A percentile compares a stretch with the other conserved stretches of the same genome.
Conservation (phyloP, 805 yeast genomes). For the Yarrowia sp. region DNA sequence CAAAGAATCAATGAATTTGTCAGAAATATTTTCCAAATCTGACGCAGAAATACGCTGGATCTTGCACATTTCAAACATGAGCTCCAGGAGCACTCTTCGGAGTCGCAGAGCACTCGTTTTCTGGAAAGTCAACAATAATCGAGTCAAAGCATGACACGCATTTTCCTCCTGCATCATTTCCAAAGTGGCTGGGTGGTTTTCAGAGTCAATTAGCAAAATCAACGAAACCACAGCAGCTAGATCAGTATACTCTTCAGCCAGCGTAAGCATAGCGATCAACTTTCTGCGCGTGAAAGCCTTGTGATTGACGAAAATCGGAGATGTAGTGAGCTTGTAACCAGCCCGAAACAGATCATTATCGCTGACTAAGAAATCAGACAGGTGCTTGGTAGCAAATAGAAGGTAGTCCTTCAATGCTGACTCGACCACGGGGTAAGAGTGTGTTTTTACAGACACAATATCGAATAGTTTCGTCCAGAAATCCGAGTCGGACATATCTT, state of each 20-base stretch:
- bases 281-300: constrained; percentile 44
- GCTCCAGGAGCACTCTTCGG: constrained; percentile 48
- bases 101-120: constrained; percentile 42
- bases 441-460: background rate
- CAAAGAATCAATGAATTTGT: constrained; percentile 48
- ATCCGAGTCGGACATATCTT: background rate
- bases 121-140: constrained; percentile 45
- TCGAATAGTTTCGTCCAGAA: constrained; percentile 6
- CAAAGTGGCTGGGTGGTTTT: constrained; percentile 44
- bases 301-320: constrained; percentile 56
- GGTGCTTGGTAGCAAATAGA: background rate
- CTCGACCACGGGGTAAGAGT: constrained; percentile 7
- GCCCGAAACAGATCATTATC: constrained; percentile 8
- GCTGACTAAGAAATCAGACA: background rate
- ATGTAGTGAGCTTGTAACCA: constrained; percentile 46
- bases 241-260: constrained; percentile 30
- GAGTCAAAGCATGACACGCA: constrained; percentile 48
- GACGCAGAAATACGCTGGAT: constrained; percentile 46
- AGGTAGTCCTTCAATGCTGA: constrained; percentile 5
- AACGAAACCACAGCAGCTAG: constrained; percentile 46
- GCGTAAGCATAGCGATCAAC: constrained; percentile 41
- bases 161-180: constrained; percentile 51
- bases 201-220: constrained; percentile 47
- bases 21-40: constrained; percentile 46
- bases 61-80: constrained; percentile 56